Evolutionary conservation across 306 rosid species (phyloP).

Genomic region (Cucumis hystrix): DNA sequence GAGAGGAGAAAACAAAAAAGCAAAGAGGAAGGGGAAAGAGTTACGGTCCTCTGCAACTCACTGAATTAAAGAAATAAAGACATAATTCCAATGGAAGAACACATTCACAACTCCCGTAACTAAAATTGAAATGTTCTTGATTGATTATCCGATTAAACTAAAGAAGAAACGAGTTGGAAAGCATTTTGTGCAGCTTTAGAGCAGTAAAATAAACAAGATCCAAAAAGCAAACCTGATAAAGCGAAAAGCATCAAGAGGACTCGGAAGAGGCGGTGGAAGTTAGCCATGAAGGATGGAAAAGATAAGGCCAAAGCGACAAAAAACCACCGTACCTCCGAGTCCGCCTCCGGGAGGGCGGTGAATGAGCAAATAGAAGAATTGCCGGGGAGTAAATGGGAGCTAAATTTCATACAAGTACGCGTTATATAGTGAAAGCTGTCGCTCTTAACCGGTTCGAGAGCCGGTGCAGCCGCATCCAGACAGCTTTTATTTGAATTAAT

Average conservation of each 20-base stretch:
- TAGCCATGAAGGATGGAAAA: constrained; percentile 9
- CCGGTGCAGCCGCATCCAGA: neutral
- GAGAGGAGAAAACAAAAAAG: neutral
- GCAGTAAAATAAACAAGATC: constrained; percentile 10
- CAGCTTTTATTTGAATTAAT: neutral
- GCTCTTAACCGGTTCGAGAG: neutral
- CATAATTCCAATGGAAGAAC: neutral
- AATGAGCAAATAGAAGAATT: neutral
- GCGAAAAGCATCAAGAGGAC: constrained; percentile 28
- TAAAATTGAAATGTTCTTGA: neutral
- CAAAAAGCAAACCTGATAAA: constrained; percentile 37
- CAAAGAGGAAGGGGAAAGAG: neutral
- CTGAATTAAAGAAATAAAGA: neutral
- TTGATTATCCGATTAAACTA: neutral
- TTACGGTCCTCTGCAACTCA: neutral
- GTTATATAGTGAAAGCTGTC: neutral
- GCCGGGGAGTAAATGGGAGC: neutral
- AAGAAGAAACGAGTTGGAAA: neutral
- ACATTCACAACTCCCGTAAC: neutral
- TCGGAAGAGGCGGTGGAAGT: constrained; percentile 18
- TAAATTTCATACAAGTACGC: neutral
- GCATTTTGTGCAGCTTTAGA: neutral
- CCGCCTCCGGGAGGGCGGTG: neutral
- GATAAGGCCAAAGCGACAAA: neutral
- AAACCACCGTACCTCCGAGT: neutral